Conservation (phyloP, 345 rosid genomes). For the Acer yangbiense region DNA sequence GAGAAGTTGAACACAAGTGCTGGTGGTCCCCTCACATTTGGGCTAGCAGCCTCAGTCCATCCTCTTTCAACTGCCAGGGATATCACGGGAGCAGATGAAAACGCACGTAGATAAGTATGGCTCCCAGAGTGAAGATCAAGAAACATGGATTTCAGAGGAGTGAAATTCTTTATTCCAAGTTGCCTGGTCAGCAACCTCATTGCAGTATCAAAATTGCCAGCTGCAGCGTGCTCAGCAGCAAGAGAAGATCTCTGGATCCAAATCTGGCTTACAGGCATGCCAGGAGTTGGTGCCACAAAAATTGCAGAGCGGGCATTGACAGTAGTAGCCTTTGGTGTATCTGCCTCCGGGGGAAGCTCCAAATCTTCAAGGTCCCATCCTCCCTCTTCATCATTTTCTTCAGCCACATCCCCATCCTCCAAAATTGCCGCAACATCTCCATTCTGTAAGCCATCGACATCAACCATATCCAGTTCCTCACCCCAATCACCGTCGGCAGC, state of each 20-base stretch:
- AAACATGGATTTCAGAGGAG: conserved; percentile 70
- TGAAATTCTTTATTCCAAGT: conserved; percentile 82
- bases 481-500: conserved; percentile 82
- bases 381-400: conserved; percentile 69
- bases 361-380: conserved; percentile 97
- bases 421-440: conserved; percentile 57
- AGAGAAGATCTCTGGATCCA: conserved; percentile 89
- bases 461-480: conserved; percentile 73
- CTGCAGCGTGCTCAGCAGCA: conserved; percentile 93
- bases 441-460: conserved; percentile 64
- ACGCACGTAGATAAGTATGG: conserved; percentile 74
- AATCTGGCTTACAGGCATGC: conserved; percentile 87
- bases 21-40: conserved; percentile 85
- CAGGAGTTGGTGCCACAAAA: conserved; percentile 84
- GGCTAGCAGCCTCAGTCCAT: conserved; percentile 76
- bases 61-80: conserved; percentile 85
- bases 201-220: conserved; percentile 91
- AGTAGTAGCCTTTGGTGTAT: conserved; percentile 66
- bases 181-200: conserved; percentile 90
- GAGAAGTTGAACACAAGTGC: conserved; percentile 75
- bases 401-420: conserved; percentile 69
- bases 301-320: conserved; percentile 57
- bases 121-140: conserved; percentile 78
- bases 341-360: conserved; percentile 88
- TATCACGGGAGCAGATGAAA: conserved; percentile 79